Conservation (phyloP, 345 rosid genomes). For the Euphorbia tirucalli region DNA sequence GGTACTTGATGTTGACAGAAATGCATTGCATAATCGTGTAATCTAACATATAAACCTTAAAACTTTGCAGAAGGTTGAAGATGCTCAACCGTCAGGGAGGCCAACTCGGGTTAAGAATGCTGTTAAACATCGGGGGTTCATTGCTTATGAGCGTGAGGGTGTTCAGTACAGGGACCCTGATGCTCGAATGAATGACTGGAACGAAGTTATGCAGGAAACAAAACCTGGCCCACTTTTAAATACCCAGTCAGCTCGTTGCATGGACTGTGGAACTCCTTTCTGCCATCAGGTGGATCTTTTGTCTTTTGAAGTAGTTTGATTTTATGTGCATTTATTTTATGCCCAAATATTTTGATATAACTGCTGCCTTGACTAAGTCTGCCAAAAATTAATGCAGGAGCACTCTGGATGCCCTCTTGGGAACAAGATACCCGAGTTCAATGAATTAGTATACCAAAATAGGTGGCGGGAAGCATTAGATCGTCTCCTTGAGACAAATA, state of each 20-base stretch:
- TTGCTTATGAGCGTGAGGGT: conserved; percentile 91
- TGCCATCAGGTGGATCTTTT: conserved; percentile 79
- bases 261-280: conserved; percentile 99
- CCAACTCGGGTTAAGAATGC: conserved; percentile 67
- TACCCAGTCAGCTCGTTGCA: conserved; percentile 98
- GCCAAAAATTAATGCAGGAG: conserved; percentile 47
- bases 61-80: conserved; percentile 39
- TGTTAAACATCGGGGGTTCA: conserved; percentile 77
- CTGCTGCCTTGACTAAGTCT: neutral
- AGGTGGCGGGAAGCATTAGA: conserved; percentile 98
- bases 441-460: conserved; percentile 94
- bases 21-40: neutral
- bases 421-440: conserved; percentile 98
- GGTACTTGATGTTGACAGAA: neutral
- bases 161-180: conserved; percentile 86
- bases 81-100: conserved; percentile 43
- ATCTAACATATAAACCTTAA: conserved; percentile 2
- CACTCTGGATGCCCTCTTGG: conserved; percentile 98
- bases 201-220: conserved; percentile 84
- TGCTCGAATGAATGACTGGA: conserved; percentile 83
- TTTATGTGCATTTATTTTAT: neutral
- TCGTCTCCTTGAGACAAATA: conserved; percentile 93
- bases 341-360: neutral
- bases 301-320: no score
- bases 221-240: conserved; percentile 79